Evolutionary conservation across 768 basidiomycete genomes (phyloP), one percentile per base, ranked within the genome.

Genomic region (Mycena vitilis): DNA sequence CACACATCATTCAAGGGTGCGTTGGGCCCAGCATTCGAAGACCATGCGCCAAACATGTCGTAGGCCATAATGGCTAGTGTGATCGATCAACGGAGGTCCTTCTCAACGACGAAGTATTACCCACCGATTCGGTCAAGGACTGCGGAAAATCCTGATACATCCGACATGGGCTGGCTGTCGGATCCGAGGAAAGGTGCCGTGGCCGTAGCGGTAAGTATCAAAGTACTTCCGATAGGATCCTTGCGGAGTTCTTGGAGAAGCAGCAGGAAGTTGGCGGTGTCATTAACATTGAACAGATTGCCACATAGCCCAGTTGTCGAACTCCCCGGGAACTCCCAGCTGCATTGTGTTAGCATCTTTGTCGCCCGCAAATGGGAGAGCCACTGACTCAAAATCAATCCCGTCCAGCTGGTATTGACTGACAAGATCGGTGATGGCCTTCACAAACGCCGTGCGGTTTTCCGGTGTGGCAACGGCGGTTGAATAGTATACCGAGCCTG

Each of bases 301-400:
- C n/a, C n/a, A n/a, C n/a, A n/a, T n/a, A n/a, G n/a, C n/a, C n/a
- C n/a, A n/a, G n/a, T n/a, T n/a, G n/a, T n/a, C n/a, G n/a, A n/a
- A n/a, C n/a, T n/a, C n/a, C n/a, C n/a, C 38, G 95, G 95, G 76
- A 94, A 96, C 77, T 96, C 95, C 94, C 94, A 95, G 74, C 93
- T 93, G 45, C 20, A 9, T 11, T 37, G 12, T 10, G 13, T 37
- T 20, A 37, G 12, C 30, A 5, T 30, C 30, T 5, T 2, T 2
- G 30, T 5, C 30, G 30, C 30, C 2, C 30, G 5, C 30, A 30
- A 30, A 30, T 3, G 5, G 5, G 5, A 30, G 30, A 30, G 30
- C 30, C 30, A 30, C 30, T 30, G 30, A 30, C 30, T 30, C 30
- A 30, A 91, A 88, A 71, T 92, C 90, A 49, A 92, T 78, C n/a